These are phyloP conservation scores for Cryoendolithus antarcticus DNA, from an alignment of 2,329 filamentous ascomycete species.

Conservation along the genomic window DNA sequence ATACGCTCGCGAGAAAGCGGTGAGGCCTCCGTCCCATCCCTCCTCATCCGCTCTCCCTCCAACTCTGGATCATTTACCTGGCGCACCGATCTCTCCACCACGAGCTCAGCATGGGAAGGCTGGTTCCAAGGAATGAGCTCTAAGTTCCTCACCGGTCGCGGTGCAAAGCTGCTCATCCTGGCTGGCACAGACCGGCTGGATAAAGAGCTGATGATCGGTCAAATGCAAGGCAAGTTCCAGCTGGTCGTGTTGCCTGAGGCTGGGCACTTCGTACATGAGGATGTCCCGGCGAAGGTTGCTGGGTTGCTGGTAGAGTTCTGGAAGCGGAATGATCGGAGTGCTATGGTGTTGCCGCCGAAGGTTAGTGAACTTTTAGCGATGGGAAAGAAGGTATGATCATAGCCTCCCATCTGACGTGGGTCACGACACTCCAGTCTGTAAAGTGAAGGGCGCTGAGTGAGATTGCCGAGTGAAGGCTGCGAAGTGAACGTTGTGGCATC, in stretches of 20 bases:
- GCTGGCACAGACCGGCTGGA: conserved; percentile 84
- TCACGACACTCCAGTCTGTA: too few species aligned
- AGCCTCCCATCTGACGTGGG: too few species aligned
- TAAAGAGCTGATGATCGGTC: conserved; percentile 85
- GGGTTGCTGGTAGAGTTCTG: conserved; percentile 81
- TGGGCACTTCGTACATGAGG: conserved; percentile 94
- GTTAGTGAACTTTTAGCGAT: conserved; percentile 45
- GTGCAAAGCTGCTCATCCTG: conserved; percentile 72
- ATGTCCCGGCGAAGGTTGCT: conserved; percentile 82
- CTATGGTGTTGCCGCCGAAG: conserved; percentile 80
- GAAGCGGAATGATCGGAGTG: conserved; percentile 74
- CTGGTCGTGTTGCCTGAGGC: conserved; percentile 89
- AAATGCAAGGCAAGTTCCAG: conserved; percentile 98
- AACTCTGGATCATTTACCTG: conserved; percentile 50
- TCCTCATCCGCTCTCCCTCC: conserved; percentile 43
- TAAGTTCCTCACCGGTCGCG: conserved; percentile 72
- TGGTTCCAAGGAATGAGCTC: conserved; percentile 84
- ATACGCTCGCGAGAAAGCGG: conserved; percentile 76
- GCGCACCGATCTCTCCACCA: conserved; percentile 72
- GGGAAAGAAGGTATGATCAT: conserved; percentile 36
- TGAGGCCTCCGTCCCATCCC: conserved; percentile 69
- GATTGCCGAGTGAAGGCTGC: too few species aligned
- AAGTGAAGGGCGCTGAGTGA: too few species aligned
- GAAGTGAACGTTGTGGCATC: too few species aligned
- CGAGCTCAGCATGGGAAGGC: conserved; percentile 83